Base-by-base conservation (phyloP, 2,329 filamentous ascomycete genomes). In the Microcyclosporella mali region DNA sequence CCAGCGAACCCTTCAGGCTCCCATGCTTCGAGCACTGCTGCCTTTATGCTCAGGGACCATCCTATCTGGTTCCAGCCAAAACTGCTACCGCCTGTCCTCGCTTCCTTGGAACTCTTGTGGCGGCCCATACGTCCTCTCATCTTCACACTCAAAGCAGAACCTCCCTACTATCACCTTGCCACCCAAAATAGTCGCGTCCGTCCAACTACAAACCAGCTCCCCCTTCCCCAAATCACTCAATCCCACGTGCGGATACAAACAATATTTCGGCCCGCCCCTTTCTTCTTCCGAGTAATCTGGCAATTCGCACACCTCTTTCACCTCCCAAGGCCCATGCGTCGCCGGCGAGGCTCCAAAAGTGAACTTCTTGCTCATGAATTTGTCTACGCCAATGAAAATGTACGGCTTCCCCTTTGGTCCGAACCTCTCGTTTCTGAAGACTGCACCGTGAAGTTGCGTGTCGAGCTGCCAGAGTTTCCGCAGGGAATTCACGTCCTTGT, bases 201-300 rank as follows among this genome's bases (percentile, higher is more conserved):
- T 44, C 41, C 41, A 44, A 9, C 35, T 44, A 28, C 41, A 44
- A 18, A 44, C 16, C 30, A 44, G 31, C 30, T 40, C 41, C 6
- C 41, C 36, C 25, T 25, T 40, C 15, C 16, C 15, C 14, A 44
- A 9, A 14, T 40, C 36, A 25, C 41, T 44, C 19, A 36, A 36
- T 12, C 35, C n/a, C 16, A 32, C 29, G 16, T 39, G 39, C 17
- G 41, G 41, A 34, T 39, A 44, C 4, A 44, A 17, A n/a, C 35
- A 35, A 16, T 40, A 44, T 21, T 44, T 44, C 12, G 36, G 41
- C 7, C 41, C 36, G 19, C 21, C 28, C 15, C 36, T 35, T 12
- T 40, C 32, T 6, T 36, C 41, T 21, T 44, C 41, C 17, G 18
- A 33, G 14, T 43, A 34, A 3, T 38, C 27, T 3, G 41, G 41